Conservation (phyloP, 352 stramenopile species). For the Aphanomyces euteiches region DNA sequence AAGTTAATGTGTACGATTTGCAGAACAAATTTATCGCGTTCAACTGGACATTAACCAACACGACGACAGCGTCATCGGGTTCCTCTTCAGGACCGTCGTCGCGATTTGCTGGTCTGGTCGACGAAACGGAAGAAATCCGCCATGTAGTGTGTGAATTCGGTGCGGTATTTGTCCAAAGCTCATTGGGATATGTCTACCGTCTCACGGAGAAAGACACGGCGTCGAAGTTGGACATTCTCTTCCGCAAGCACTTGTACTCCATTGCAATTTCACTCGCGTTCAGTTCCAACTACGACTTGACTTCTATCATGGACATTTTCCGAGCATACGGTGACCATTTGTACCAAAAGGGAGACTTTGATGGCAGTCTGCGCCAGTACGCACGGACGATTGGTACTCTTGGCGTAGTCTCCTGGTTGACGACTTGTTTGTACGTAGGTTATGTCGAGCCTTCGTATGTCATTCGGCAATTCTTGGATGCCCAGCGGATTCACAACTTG, state of each 20-base stretch:
- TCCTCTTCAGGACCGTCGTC: neutral
- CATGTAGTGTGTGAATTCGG: conserved; percentile 84
- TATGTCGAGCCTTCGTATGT: conserved; percentile 97
- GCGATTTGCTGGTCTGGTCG: conserved; percentile 52
- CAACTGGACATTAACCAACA: conserved; percentile 83
- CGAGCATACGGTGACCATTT: conserved; percentile 97
- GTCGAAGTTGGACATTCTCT: conserved; percentile 96
- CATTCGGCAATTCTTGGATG: conserved; percentile 96
- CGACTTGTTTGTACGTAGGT: conserved; percentile 37
- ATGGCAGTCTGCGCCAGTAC: conserved; percentile 96
- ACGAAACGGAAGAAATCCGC: conserved; percentile 84
- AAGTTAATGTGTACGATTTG: conserved; percentile 89
- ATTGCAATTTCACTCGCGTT: conserved; percentile 97
- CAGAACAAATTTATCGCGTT: conserved; percentile 92
- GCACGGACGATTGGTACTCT: conserved; percentile 87
- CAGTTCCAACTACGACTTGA: conserved; percentile 91
- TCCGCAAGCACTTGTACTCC: conserved; percentile 96
- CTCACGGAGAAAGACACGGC: conserved; percentile 93
- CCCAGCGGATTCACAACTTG: conserved; percentile 94
- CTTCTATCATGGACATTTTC: conserved; percentile 95
- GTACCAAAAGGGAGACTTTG: conserved; percentile 96
- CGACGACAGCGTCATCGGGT: conserved; percentile 20
- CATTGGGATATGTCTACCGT: conserved; percentile 85
- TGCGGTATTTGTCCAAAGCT: conserved; percentile 84
- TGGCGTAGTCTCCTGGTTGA: neutral